Conservation (phyloP, 2,329 filamentous ascomycete species). For the Botryotinia narcissicola region DNA sequence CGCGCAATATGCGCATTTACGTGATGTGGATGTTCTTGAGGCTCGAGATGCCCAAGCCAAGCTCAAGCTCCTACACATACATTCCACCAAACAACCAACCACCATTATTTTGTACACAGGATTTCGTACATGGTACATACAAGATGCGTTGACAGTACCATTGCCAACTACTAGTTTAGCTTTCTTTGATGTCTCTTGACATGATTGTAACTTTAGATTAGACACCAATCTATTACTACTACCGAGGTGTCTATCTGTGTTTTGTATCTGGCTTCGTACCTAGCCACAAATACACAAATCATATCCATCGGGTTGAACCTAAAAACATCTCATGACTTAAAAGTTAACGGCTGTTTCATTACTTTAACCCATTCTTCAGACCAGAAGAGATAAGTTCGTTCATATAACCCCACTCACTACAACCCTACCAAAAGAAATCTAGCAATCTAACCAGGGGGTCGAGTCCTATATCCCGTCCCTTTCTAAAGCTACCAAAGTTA, state of each 20-base stretch:
- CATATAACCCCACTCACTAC: not conserved
- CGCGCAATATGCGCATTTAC: constrained; percentile 5
- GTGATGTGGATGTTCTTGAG: not conserved
- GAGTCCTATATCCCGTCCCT: not conserved
- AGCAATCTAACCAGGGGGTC: not conserved
- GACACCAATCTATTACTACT: not conserved
- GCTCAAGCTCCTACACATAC: not conserved
- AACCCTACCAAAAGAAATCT: not conserved
- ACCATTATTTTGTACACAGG: not conserved
- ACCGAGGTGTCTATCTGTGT: not conserved
- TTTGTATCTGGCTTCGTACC: not conserved
- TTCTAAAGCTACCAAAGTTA: not conserved
- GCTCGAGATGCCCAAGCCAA: not conserved
- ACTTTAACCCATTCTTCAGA: not conserved
- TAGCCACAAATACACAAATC: not conserved
- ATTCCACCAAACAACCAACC: not conserved
- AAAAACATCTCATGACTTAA: constrained; percentile 3
- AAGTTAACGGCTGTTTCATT: not conserved
- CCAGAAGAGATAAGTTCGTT: not conserved
- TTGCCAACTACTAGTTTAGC: not conserved
- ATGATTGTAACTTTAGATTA: not conserved
- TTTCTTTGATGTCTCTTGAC: not conserved
- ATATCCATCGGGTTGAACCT: not conserved
- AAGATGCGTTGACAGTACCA: not conserved
- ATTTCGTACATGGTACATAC: not conserved